Percentiles rank a stretch among this genome's conserved stretches.
Evolutionary conservation across 2,329 filamentous ascomycete genomes (phyloP).

Genomic region (Exophiala bonariae): DNA sequence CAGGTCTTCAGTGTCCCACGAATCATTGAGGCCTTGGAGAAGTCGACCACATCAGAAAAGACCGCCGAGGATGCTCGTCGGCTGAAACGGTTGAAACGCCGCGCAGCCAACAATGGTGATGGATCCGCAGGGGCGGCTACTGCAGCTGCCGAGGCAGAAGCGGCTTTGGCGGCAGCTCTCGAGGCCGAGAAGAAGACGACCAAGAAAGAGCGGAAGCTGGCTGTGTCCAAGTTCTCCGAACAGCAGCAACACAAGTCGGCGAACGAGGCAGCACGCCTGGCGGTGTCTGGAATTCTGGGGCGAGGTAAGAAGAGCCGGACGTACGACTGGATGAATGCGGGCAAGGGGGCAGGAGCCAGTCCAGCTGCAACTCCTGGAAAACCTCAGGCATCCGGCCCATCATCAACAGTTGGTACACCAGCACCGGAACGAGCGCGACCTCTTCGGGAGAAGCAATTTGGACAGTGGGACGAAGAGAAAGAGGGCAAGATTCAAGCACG

Average conservation of each 20-base stretch:
- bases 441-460: conserved; percentile 59
- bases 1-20: conserved; percentile 7
- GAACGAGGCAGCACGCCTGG: conserved; percentile 78
- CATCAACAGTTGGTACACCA: conserved; percentile 21
- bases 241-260: conserved; percentile 77
- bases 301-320: conserved; percentile 44
- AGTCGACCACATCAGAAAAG: conserved; percentile 60
- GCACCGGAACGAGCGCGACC: conserved; percentile 23
- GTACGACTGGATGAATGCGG: conserved; percentile 49
- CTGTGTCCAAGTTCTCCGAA: conserved; percentile 72
- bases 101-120: conserved; percentile 53
- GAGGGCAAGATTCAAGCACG: conserved; percentile 79
- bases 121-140: conserved; percentile 58
- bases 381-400: conserved; percentile 9
- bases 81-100: conserved; percentile 66
- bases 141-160: conserved; percentile 45
- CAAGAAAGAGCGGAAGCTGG: conserved; percentile 84
- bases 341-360: conserved; percentile 32
- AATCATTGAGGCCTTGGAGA: conserved; percentile 35
- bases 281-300: conserved; percentile 63
- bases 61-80: conserved; percentile 72
- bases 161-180: conserved; percentile 34
- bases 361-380: conserved; percentile 28
- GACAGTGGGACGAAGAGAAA: conserved; percentile 76
- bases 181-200: conserved; percentile 71